Evolutionary conservation across 106 monocot genomes (phyloP), one percentile per base, ranked within the genome.

Genomic region (Hemerocallis citrina): DNA sequence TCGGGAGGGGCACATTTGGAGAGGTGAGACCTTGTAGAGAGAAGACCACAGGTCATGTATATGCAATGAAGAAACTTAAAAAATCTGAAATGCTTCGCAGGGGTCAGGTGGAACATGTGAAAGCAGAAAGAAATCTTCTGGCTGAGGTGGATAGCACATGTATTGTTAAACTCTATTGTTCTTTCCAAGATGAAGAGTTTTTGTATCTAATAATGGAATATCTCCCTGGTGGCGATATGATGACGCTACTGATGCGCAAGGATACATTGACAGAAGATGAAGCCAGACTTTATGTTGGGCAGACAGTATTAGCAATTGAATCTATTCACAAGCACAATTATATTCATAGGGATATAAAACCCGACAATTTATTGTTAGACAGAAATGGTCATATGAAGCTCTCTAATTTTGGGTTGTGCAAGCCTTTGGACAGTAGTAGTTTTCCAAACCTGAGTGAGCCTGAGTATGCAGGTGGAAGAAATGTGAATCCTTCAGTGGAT

Each of bases 51-150:
- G 40, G 61, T 25, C 59, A 67, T 19, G 63, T 75, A 7, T 80
- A 75, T 48, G 80, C 80, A 24, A 80, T 80, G 79, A 80, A 80
- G 66, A 75, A 80, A 55, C 79, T 80, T 57, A 75, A 64, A 40
- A 75, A 80, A 46, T 80, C 75, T 44, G 79, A 80, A 27, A 80
- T 80, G 79, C 54, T 80, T 36, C 74, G 79, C 32, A 56, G 80
- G 32, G 80, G 75, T 42, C 80, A 80, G 75, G 80, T 80, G 63
- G 25, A 39, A 24, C 35, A 57, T 14, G 52, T 66, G 17, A 46
- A 39, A 79, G 81, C 87, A 49, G 87, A 87, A 67, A 87, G 87
- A 61, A 82, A 87, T 75, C 87, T 87, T 52, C 87, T 87, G 34
- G 87, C 87, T 12, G 87, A 87, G 59, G 87, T 87, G 65, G 87